A percentile compares a stretch with the other conserved stretches of the same genome.
Evolutionary conservation across 495 filamentous ascomycete genomes (phyloP).

Genomic region (Geoglossum glabrum): DNA sequence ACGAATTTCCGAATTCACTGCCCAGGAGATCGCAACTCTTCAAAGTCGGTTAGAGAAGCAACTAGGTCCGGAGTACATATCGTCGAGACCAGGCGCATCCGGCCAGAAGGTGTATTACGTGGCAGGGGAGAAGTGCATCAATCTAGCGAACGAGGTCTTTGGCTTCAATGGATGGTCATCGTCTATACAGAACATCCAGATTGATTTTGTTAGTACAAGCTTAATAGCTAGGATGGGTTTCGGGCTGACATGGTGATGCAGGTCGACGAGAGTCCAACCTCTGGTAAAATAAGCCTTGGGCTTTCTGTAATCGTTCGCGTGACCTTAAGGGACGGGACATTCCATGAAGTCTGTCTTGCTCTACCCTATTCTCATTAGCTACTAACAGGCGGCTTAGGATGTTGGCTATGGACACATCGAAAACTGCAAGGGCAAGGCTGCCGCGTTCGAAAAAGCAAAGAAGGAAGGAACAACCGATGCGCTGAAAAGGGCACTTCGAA

Average conservation of each 20-base stretch:
- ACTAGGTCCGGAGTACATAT: constrained; percentile 93
- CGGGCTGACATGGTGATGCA: constrained; percentile 10
- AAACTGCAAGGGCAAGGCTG: constrained; percentile 83
- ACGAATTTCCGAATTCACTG: constrained; percentile 59
- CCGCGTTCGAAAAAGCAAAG: constrained; percentile 92
- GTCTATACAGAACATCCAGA: constrained; percentile 65
- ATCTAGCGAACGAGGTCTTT: constrained; percentile 92
- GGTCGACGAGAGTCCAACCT: constrained; percentile 41
- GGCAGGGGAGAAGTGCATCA: constrained; percentile 81
- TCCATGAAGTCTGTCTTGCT: constrained; percentile 42
- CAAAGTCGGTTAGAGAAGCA: constrained; percentile 75
- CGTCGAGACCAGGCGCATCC: constrained; percentile 54
- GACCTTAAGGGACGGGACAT: constrained; percentile 77
- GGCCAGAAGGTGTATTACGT: constrained; percentile 82
- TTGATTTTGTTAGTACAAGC: constrained; percentile 54
- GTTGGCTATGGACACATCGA: constrained; percentile 90
- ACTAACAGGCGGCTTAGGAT: constrained; percentile 29
- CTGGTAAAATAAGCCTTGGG: constrained; percentile 56
- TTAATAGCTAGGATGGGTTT: not conserved
- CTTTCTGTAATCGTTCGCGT: constrained; percentile 77
- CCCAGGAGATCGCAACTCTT: constrained; percentile 73
- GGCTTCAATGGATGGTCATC: constrained; percentile 98
- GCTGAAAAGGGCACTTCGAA: constrained; percentile 71
- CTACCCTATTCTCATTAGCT: not conserved
- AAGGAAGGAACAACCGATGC: constrained; percentile 94